phyloP scores from a whole-genome alignment of 2,329 filamentous ascomycete species.

The Rachicladosporium sp. region DNA sequence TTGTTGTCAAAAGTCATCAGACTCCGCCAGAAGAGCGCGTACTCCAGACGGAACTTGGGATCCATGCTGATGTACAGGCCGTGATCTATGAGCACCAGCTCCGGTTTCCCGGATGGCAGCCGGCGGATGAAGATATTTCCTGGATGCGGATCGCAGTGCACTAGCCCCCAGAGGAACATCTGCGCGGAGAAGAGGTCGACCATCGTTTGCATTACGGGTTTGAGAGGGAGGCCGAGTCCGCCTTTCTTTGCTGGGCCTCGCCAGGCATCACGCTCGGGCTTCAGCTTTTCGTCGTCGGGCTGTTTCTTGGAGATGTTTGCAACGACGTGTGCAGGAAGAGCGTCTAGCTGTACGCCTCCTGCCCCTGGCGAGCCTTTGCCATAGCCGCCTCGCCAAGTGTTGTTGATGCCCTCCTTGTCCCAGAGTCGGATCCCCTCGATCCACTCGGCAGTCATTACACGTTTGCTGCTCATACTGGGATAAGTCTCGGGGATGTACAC shows the following conservation, averaged over 20 bases:
- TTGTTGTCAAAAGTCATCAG: constrained; percentile 87
- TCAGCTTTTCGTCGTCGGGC: constrained; percentile 49
- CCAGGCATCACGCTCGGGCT: constrained; percentile 72
- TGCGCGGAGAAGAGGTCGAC: constrained; percentile 93
- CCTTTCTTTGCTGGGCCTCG: constrained; percentile 59
- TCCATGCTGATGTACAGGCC: constrained; percentile 90
- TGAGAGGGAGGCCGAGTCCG: constrained; percentile 69
- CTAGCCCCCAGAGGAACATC: constrained; percentile 92
- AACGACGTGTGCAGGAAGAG: constrained; percentile 25
- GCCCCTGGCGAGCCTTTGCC: constrained; percentile 67
- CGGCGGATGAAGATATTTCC: constrained; percentile 95
- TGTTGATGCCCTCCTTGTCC: constrained; percentile 74
- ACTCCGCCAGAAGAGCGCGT: constrained; percentile 87
- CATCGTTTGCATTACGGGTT: constrained; percentile 92
- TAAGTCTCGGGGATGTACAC: constrained; percentile 86
- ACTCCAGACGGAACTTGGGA: constrained; percentile 71
- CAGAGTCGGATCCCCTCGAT: constrained; percentile 88
- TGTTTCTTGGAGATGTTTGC: constrained; percentile 29
- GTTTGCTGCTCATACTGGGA: constrained; percentile 64
- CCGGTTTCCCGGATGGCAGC: constrained; percentile 64
- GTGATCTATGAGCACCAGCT: constrained; percentile 93
- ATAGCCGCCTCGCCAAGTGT: constrained; percentile 66
- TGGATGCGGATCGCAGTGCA: constrained; percentile 94
- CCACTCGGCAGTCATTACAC: constrained; percentile 93
- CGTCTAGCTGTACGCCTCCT: constrained; percentile 50